Evolutionary conservation across 495 filamentous ascomycete genomes (phyloP), one percentile per base, ranked within the genome.

Genomic region (Podospora fimiseda): DNA sequence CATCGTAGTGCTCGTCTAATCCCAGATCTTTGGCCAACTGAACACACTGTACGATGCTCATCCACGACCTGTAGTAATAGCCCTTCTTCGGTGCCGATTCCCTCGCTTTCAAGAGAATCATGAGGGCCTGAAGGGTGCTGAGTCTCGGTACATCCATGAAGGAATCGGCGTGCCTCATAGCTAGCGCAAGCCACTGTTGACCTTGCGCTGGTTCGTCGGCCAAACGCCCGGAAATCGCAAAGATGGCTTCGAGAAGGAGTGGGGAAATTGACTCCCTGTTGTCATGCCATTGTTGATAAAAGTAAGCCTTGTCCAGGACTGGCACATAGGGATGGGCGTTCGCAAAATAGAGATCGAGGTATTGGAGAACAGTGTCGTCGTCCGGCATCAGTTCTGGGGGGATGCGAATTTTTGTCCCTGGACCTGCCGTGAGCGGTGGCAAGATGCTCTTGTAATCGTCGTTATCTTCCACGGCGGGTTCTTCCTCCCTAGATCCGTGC

Each of bases 41-140:
- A 19, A 96, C 84, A 50, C 91, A 85, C 39, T 88, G 90, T 49
- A 95, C 91, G 43, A 96, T 83, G 6, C 88, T 94, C 81, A 96
- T 96, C 93, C 93, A 98, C 9, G 93, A 98, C 20, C 93, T 82
- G 64, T 91, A 97, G 68, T 93, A 98, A 66, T 98, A 98, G 1
- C 93, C 93, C 60, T 89, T 84, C 64, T 93, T 93, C 2, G 94
- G 94, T 9, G 86, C 81, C 24, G 89, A 85, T 66, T 98, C 93
- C 56, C 91, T 78, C 2, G 93, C 94, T 71, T 98, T 98, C 15
- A 96, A 66, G 37, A 97, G 72, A 27, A 98, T 81, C 46, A 96
- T 73, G 50, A 96, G 70, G 1, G 89, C 94, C 70, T 98, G 93
- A 13, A 98, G 85, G 3, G 93, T 98, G 64, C 92, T 97, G 53